Evolutionary conservation across 192 early-diverging fungal genomes (phyloP).

Genomic region (Coemansia sp.): DNA sequence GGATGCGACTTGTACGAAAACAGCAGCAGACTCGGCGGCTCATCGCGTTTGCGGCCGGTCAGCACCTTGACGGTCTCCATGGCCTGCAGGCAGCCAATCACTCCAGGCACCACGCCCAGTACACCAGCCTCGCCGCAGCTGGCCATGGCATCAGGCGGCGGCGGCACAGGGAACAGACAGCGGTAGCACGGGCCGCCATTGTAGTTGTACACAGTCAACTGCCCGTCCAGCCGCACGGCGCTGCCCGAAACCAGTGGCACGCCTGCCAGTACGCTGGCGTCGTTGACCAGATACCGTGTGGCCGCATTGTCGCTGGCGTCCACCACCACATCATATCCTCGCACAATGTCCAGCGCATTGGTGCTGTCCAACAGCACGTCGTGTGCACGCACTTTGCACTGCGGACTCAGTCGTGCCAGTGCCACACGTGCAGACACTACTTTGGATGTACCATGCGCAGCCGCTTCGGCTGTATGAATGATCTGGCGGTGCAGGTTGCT

Average conservation of each 20-base stretch:
- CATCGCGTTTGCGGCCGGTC: slow-evolving; percentile 59
- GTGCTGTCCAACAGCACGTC: slow-evolving; percentile 73
- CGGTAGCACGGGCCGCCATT: slow-evolving; percentile 91
- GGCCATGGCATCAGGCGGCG: slow-evolving; percentile 81
- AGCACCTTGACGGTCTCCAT: slow-evolving; percentile 88
- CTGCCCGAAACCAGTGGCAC: slow-evolving; percentile 88
- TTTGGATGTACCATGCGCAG: slow-evolving; percentile 64
- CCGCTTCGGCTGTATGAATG: slow-evolving; percentile 76
- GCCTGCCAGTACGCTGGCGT: slow-evolving; percentile 79
- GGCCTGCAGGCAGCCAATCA: slow-evolving; percentile 91
- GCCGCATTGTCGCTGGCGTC: slow-evolving; percentile 95
- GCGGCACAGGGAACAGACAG: slow-evolving; percentile 91
- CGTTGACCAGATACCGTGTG: slow-evolving; percentile 92
- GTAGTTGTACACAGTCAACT: slow-evolving; percentile 94
- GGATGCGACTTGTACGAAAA: slow-evolving; percentile 73
- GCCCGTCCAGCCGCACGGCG: slow-evolving; percentile 89
- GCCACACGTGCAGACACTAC: slow-evolving; percentile 68
- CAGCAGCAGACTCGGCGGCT: slow-evolving; percentile 69
- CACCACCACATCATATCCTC: slow-evolving; percentile 79
- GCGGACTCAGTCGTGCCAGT: slow-evolving; percentile 64
- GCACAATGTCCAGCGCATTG: slow-evolving; percentile 77
- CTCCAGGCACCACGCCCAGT: slow-evolving; percentile 89
- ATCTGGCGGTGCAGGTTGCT: slow-evolving; percentile 96
- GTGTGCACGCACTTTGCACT: slow-evolving; percentile 64
- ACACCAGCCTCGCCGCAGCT: slow-evolving; percentile 94